Conservation (phyloP, 2,329 filamentous ascomycete species). For the Diaporthe capsici region DNA sequence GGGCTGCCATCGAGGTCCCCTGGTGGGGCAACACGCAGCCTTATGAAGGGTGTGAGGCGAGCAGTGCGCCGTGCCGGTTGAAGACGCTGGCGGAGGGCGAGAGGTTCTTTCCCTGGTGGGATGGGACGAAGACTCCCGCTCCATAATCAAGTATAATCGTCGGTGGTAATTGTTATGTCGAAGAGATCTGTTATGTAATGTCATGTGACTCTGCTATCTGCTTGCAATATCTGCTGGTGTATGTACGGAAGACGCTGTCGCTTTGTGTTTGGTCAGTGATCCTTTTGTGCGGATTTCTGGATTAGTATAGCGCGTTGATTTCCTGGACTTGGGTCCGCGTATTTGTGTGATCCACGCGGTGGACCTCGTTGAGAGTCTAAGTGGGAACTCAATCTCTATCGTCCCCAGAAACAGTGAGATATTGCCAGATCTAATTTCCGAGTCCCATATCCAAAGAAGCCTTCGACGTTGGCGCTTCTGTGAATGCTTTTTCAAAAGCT, state of each 20-base stretch:
- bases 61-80: constrained; percentile 30
- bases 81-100: constrained; percentile 24
- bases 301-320: neutral
- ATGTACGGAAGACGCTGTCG: no score
- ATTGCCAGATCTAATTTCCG: neutral
- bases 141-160: neutral
- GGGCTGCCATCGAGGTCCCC: constrained; percentile 56
- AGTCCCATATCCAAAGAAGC: neutral
- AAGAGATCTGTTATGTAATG: neutral
- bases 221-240: neutral
- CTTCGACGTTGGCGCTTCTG: neutral
- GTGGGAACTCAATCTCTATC: neutral
- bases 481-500: neutral
- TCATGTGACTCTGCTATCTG: neutral
- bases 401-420: neutral
- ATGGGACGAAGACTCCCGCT: constrained; percentile 19
- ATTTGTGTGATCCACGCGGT: neutral
- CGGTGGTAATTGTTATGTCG: neutral
- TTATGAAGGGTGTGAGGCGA: constrained; percentile 15
- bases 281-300: neutral
- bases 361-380: neutral
- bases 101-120: constrained; percentile 36
- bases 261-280: neutral
- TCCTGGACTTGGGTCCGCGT: neutral
- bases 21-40: constrained; percentile 64